Evolutionary conservation across 768 basidiomycete species (phyloP).

Genomic region (Phanerodontia chrysosporium): DNA sequence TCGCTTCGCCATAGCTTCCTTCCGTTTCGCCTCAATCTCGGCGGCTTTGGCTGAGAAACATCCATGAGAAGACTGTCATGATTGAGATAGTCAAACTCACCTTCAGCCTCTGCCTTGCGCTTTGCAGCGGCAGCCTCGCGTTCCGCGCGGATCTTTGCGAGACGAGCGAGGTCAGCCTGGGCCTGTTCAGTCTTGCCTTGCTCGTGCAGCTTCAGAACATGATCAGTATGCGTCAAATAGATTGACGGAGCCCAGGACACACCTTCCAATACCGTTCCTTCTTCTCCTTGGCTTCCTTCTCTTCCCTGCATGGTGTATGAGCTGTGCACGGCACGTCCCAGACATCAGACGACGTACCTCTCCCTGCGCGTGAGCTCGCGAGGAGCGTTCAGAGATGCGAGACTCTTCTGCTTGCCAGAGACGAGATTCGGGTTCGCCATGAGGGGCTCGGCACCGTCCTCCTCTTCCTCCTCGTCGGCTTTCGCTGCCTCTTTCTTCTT

Average conservation of each 20-base stretch:
- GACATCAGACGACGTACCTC: conserved; percentile 36
- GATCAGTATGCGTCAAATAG: background rate
- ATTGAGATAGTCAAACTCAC: conserved; percentile 32
- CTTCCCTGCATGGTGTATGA: conserved; percentile 54
- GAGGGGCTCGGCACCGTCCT: conserved; percentile 61
- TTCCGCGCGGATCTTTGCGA: conserved; percentile 82
- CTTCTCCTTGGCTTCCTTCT: conserved; percentile 88
- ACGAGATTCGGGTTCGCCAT: conserved; percentile 74
- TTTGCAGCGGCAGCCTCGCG: conserved; percentile 86
- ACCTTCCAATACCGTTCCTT: conserved; percentile 88
- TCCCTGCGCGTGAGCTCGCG: conserved; percentile 62
- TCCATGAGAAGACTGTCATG: background rate
- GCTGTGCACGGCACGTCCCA: background rate
- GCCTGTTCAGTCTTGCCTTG: conserved; percentile 90
- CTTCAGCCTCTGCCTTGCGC: conserved; percentile 85
- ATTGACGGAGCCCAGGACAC: conserved; percentile 10
- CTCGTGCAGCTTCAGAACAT: conserved; percentile 48
- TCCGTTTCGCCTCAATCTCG: conserved; percentile 28
- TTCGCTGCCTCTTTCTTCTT: conserved; percentile 49
- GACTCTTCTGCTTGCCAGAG: conserved; percentile 66
- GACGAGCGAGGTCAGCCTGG: conserved; percentile 80
- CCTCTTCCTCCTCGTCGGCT: conserved; percentile 38
- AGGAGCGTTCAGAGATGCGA: conserved; percentile 67
- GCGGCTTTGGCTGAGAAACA: conserved; percentile 29
- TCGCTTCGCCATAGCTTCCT: conserved; percentile 17